These are phyloP conservation scores for Astragalus membranaceus DNA, from an alignment of 306 rosid species.

Conservation along the genomic window DNA sequence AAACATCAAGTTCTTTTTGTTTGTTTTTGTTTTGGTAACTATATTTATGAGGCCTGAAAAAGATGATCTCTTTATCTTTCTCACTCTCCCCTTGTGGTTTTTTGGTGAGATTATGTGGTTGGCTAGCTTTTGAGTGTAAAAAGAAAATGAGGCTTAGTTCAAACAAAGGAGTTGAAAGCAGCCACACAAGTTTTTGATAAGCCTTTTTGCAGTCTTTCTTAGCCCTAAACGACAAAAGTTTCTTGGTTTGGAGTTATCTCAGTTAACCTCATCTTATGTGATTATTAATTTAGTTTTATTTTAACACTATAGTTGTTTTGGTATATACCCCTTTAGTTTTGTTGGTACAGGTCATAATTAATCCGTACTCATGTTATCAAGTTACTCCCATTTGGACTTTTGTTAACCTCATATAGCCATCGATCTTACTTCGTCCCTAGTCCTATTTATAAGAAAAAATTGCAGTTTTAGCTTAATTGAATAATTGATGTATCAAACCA, in stretches of 20 bases:
- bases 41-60: neutral
- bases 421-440: no score
- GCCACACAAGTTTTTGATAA: constrained; percentile 17
- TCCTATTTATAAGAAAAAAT: no score
- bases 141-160: constrained; percentile 8
- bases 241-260: constrained; percentile 31
- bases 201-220: constrained; percentile 12
- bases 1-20: no score
- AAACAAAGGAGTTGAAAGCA: constrained; percentile 24
- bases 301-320: neutral
- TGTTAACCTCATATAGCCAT: neutral
- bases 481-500: no score
- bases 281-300: constrained; percentile 16
- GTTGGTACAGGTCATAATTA: constrained; percentile 5
- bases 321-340: neutral
- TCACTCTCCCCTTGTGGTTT: neutral
- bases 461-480: no score
- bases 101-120: neutral
- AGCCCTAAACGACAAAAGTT: constrained; percentile 37
- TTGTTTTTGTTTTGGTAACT: no score
- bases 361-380: neutral
- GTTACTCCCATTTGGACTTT: constrained; percentile 14
- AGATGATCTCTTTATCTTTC: neutral
- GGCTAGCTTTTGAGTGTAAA: constrained; percentile 25
- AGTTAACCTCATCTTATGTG: constrained; percentile 4